phyloP scores from a whole-genome alignment of 2,329 filamentous ascomycete genomes.

The Verticillium isaacii region DNA sequence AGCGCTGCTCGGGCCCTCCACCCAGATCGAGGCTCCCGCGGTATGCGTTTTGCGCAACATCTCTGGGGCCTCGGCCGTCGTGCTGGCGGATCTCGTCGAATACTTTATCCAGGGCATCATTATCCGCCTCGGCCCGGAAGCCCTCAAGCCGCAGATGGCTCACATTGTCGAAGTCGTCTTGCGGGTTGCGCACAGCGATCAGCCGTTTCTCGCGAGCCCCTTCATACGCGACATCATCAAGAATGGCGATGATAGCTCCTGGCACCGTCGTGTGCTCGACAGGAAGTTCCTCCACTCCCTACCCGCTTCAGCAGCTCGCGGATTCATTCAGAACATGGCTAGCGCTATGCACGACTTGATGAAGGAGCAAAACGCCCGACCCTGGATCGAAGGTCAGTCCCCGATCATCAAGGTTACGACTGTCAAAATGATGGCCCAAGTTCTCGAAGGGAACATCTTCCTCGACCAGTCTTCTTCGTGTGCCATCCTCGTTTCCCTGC shows the following conservation, averaged over 20 bases:
- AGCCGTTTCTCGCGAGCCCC: conserved; percentile 21
- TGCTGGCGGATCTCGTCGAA: conserved; percentile 13
- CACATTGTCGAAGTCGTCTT: conserved; percentile 15
- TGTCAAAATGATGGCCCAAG: conserved; percentile 30
- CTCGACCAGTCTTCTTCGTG: conserved; percentile 18
- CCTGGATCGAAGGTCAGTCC: conserved; percentile 1
- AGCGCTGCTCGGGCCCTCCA: conserved; percentile 6
- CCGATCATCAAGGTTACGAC: conserved; percentile 28
- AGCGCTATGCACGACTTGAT: conserved; percentile 22
- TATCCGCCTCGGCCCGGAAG: conserved; percentile 7
- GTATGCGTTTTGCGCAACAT: conserved; percentile 12
- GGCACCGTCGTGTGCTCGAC: conserved; percentile 25
- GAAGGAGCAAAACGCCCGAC: conserved; percentile 14
- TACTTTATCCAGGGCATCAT: conserved; percentile 16
- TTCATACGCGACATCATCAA: conserved; percentile 24
- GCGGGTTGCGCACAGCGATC: conserved; percentile 19
- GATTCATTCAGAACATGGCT: conserved; percentile 21
- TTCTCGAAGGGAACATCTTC: conserved; percentile 22
- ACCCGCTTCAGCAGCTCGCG: conserved; percentile 15
- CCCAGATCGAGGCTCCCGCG: conserved; percentile 6
- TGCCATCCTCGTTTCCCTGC: conserved; percentile 21
- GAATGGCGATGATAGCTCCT: conserved; percentile 23
- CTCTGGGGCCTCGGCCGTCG: not conserved
- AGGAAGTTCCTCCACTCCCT: conserved; percentile 20
- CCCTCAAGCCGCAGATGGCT: conserved; percentile 9